A percentile compares a stretch with the other conserved stretches of the same genome.
phyloP scores from a whole-genome alignment of 352 stramenopile genomes.

The Phytophthora quininea region DNA sequence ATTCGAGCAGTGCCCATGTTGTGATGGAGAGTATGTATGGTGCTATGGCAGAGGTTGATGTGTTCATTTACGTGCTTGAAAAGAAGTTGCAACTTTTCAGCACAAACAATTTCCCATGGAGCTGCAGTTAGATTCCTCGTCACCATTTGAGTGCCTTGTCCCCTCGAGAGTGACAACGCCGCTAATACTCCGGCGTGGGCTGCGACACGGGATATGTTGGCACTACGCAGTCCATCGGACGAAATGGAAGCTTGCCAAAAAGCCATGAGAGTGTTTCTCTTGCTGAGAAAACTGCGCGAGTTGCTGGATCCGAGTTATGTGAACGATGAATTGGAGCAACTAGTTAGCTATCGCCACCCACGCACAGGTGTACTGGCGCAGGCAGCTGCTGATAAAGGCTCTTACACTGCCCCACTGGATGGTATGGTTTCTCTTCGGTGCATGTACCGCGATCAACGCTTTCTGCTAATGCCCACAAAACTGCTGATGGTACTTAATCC shows the following conservation, averaged over 20 bases:
- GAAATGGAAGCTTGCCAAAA: slow-evolving; percentile 80
- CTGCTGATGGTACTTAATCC: slow-evolving; percentile 78
- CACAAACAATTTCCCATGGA: slow-evolving; percentile 50
- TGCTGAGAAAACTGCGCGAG: slow-evolving; percentile 56
- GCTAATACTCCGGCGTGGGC: slow-evolving; percentile 25
- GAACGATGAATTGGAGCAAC: slow-evolving; percentile 54
- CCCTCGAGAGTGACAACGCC: slow-evolving; percentile 33
- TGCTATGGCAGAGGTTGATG: slow-evolving; percentile 74
- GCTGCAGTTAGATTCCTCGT: slow-evolving; percentile 65
- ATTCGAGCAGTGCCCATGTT: slow-evolving; percentile 69
- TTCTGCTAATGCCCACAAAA: slow-evolving; percentile 61
- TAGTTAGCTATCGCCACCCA: slow-evolving; percentile 62
- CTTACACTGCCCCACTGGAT: slow-evolving; percentile 40
- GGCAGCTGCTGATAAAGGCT: slow-evolving; percentile 31
- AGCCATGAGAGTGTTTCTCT: slow-evolving; percentile 73
- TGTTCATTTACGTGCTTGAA: slow-evolving; percentile 85
- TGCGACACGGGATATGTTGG: slow-evolving; percentile 38
- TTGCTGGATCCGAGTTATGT: slow-evolving; percentile 53
- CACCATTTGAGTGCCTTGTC: slow-evolving; percentile 73
- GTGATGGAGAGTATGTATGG: slow-evolving; percentile 88
- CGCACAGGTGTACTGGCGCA: slow-evolving; percentile 56
- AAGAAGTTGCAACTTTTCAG: slow-evolving; percentile 63
- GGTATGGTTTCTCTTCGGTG: slow-evolving; percentile 78
- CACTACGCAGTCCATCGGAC: slow-evolving; percentile 56
- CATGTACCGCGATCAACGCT: slow-evolving; percentile 81